A percentile compares a stretch with the other conserved stretches of the same genome.
These are phyloP conservation scores for Jatropha podagrica DNA, from an alignment of 441 rosid genomes.

Conservation along the genomic window DNA sequence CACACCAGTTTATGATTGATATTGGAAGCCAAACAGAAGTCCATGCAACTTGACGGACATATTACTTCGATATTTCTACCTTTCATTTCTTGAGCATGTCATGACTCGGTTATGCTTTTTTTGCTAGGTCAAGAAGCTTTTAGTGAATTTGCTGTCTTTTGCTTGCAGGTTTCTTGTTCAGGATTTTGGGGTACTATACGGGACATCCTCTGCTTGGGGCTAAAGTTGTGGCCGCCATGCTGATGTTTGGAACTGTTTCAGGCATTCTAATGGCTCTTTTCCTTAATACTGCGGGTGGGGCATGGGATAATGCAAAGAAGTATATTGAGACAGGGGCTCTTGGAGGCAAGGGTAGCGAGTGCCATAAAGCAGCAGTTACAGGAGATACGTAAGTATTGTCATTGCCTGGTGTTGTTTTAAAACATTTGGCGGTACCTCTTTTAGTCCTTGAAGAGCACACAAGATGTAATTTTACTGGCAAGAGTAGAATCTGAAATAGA, in stretches of 20 bases:
- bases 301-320: conserved; percentile 99
- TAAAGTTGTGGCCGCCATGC: conserved; percentile 88
- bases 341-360: conserved; percentile 96
- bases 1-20: neutral
- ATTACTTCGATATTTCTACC: neutral
- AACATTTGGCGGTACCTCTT: neutral
- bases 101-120: neutral
- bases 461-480: neutral
- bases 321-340: conserved; percentile 93
- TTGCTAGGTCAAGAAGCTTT: conserved; percentile 1
- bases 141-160: conserved; percentile 18
- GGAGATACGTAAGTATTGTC: conserved; percentile 86
- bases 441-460: neutral
- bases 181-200: conserved; percentile 82
- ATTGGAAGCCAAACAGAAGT: neutral
- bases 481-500: neutral
- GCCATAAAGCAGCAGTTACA: conserved; percentile 96
- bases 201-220: conserved; percentile 98
- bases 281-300: conserved; percentile 97
- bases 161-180: conserved; percentile 75
- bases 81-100: neutral
- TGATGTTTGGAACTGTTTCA: conserved; percentile 95
- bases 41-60: neutral
- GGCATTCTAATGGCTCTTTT: conserved; percentile 99
- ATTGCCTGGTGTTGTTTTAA: neutral